Evolutionary conservation across 2,329 filamentous ascomycete species (phyloP), one percentile per base, ranked within the genome.

Genomic region (Dactylellina sp.): DNA sequence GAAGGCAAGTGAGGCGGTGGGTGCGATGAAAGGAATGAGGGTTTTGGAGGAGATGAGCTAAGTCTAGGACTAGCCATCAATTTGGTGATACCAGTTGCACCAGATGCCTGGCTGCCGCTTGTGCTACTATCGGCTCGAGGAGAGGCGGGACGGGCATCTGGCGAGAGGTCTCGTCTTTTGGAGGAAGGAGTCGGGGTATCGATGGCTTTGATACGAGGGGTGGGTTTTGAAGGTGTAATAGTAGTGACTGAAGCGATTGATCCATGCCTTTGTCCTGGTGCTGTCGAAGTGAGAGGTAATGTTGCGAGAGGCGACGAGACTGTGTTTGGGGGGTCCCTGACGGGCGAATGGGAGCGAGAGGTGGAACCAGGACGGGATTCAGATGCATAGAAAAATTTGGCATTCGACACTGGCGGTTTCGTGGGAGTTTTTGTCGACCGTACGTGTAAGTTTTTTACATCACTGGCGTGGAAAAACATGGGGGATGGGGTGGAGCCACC

Each of bases 381-480:
- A 80, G 91, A 90, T 71, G 89, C 91, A 80, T 92, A 90, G 80
- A 93, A 88, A 83, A 93, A 92, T 79, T 91, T 91, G 81, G 78
- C 65, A 49, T 72, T 53, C 24, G 78, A 79, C 35, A 79, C 80
- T 2, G 83, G 80, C 39, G 42, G 81, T 80, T 77, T 85, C 86
- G 80, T 82, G 80, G 75, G 82, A 81, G 40, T 81, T 78, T 80
- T 68, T 80, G 79, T 57, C 83, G 76, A 46, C 63, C 76, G 44
- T 42, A 76, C 40, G 46, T 56, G 50, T 16, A 47, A 63, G 50
- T 64, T 81, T 77, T 86, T 89, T 40, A 86, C 90, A 77, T 97
- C 92, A 80, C 89, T 92, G 25, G 93, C 95, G 80, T 96, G 93
- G 81, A 99, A 97, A 85, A 98, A 98, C 83, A 92, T 94, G 60